Conservation (phyloP, 1,284 basidiomycete species). For the Fomitopsis schrenkii region DNA sequence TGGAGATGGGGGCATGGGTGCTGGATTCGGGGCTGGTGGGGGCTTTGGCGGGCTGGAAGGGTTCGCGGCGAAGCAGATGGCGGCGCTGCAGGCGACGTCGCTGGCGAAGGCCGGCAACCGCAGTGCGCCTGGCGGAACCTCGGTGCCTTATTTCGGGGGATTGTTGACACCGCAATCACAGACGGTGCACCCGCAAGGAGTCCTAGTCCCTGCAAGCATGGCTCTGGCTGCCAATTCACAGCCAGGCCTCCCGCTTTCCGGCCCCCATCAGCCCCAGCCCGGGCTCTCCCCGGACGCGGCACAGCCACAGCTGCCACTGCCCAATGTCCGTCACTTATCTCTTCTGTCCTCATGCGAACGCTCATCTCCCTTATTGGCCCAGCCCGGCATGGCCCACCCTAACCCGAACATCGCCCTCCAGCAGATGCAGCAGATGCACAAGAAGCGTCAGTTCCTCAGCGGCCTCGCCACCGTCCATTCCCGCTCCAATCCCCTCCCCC, state of each 20-base stretch:
- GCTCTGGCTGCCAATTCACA: background rate
- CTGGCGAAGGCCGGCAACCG: constrained; percentile 58
- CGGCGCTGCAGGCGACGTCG: constrained; percentile 60
- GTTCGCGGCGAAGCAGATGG: constrained; percentile 69
- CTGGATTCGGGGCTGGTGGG: constrained; percentile 11
- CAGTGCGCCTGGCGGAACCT: constrained; percentile 56
- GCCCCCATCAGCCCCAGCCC: constrained; percentile 21
- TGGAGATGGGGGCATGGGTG: background rate
- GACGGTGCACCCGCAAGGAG: constrained; percentile 17
- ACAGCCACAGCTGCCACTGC: constrained; percentile 16
- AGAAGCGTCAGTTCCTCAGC: constrained; percentile 54
- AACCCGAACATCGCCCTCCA: constrained; percentile 12
- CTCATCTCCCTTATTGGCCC: constrained; percentile 10
- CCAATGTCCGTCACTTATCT: constrained; percentile 19
- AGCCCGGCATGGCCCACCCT: constrained; percentile 14
- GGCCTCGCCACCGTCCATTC: constrained; percentile 49
- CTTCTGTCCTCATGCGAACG: constrained; percentile 7
- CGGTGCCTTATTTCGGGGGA: constrained; percentile 64
- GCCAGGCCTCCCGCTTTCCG: constrained; percentile 11
- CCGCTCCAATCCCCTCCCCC: constrained; percentile 58
- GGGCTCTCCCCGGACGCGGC: constrained; percentile 13
- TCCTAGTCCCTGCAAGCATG: no score
- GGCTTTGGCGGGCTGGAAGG: constrained; percentile 25
- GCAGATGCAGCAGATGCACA: constrained; percentile 30
- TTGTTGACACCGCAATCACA: constrained; percentile 41